Evolutionary conservation across 2,329 filamentous ascomycete genomes (phyloP), one percentile per base, ranked within the genome.

Genomic region (Colletotrichum limetticola): DNA sequence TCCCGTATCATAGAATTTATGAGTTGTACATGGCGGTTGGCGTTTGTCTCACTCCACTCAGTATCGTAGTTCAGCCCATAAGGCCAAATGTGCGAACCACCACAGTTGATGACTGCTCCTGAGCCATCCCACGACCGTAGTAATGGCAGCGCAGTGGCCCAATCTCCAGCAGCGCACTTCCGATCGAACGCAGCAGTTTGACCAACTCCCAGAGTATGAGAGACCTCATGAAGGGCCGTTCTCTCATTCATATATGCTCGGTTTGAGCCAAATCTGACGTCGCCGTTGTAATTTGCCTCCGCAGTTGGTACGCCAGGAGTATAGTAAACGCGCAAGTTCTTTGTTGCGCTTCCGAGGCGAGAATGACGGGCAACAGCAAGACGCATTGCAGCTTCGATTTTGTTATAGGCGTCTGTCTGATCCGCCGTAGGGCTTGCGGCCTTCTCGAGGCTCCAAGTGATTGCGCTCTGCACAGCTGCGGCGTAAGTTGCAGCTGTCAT

Each of bases 191-290:
- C 81, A 8, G 77, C 76, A 4, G 84, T 86, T 79, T 85, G 83
- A 0, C 85, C 85, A n/a, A 87, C 79, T 4, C 85, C 85, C 6
- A 87, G 81, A 0, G 85, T 86, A 76, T 87, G 85, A 4, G 84
- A 77, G 59, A 86, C 85, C 80, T 87, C 85, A 76, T 87, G 85
- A 76, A 87, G 79, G 4, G 85, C 85, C 2, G 85, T 86, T 14
- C 85, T 84, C 77, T 87, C 84, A 56, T 77, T 86, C 85, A 87
- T 87, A 80, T 86, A 87, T 1, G 82, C 75, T 6, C 85, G 77
- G 79, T 86, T 80, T 9, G 80, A 79, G 7, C 85, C 85, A 77
- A 87, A 87, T 19, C 85, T 83, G 22, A 87, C 79, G 77, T 85
- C 83, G 56, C 85, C 85, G 76, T 84, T 86, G 79, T 82, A 85